Base-by-base conservation (phyloP, 495 filamentous ascomycete species). In the Tuber borchii region DNA sequence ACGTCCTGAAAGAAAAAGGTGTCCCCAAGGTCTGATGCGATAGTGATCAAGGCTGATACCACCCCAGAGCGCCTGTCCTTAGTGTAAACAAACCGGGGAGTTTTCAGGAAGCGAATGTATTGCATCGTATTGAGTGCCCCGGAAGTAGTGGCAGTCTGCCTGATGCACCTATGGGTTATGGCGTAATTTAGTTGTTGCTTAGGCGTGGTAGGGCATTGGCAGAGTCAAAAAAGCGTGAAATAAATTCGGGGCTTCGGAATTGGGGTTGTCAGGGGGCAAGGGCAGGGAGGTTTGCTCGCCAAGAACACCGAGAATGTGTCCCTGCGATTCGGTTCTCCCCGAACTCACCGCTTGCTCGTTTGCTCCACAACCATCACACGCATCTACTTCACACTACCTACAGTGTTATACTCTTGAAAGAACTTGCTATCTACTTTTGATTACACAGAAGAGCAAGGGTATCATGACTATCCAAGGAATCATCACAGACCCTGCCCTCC, bases 21-120 rank as follows among this genome's bases (percentile, higher is more conserved):
- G 83, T 99, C 95, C 3, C 95, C 94, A 12, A 99, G 86, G 82
- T 99, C 95, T 51, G 94, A 95, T 56, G 93, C 93, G 83, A 99
- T 90, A 71, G 93, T 93, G 73, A 97, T 85, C 34, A 93, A 82
- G 45, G 90, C 86, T 43, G 85, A 85, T 19, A 87, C 81, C 45
- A 81, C 79, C 12, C 73, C 74, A 19, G 71, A 79, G 26, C 70
- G 82, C 72, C 84, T 85, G 85, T 43, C 83, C 83, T 74, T 83
- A 82, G 71, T 85, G 39, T 16, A 76, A 74, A 31, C 78, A 77
- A 88, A 77, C 75, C 85, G 85, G 0, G 92, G 90, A 1, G 90
- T 85, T 71, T 93, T 92, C 48, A 94, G 83, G 73, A 93, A 90
- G 42, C 92, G 90, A 75, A 94, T 88, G 85, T 95, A 95, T 80